Conservation (phyloP, 2,329 filamentous ascomycete genomes). For the Cercospora sesami region DNA sequence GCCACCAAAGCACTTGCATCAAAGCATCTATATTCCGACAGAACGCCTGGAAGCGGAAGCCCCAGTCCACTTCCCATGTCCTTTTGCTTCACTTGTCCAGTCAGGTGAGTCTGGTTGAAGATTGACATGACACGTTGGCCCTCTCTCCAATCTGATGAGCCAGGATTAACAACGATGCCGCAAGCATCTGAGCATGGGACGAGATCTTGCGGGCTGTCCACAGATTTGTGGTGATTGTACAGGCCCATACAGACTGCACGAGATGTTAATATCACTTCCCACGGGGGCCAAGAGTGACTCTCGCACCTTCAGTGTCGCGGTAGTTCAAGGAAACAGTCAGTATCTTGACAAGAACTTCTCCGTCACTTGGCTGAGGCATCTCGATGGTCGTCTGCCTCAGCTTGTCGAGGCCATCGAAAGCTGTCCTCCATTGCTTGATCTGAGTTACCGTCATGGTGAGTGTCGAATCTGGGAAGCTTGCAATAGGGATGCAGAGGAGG, state of each 20-base stretch:
- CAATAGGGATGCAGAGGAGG: not conserved
- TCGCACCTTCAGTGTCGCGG: constrained; percentile 50
- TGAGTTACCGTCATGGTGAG: constrained; percentile 9
- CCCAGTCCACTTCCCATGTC: constrained; percentile 62
- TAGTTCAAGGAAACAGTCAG: constrained; percentile 57
- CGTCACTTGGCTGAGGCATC: constrained; percentile 40
- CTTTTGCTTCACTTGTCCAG: constrained; percentile 59
- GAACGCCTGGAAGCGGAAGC: constrained; percentile 58
- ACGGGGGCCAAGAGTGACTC: too few relatives aligned
- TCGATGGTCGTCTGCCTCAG: constrained; percentile 40
- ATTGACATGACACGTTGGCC: constrained; percentile 68
- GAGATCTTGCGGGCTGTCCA: constrained; percentile 47
- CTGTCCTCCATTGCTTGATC: constrained; percentile 42
- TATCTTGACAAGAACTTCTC: constrained; percentile 54
- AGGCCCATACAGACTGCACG: constrained; percentile 61
- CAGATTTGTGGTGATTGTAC: constrained; percentile 65
- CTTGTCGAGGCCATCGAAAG: constrained; percentile 47
- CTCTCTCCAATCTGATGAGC: constrained; percentile 51
- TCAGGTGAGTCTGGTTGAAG: constrained; percentile 59
- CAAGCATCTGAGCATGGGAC: constrained; percentile 72
- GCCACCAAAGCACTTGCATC: constrained; percentile 57
- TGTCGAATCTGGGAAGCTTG: not conserved
- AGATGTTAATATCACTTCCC: not conserved
- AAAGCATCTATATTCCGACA: constrained; percentile 63
- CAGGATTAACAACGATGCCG: constrained; percentile 58